Evolutionary conservation across 1,284 basidiomycete genomes (phyloP), one percentile per base, ranked within the genome.

Genomic region (Apiotrichum brassicae): DNA sequence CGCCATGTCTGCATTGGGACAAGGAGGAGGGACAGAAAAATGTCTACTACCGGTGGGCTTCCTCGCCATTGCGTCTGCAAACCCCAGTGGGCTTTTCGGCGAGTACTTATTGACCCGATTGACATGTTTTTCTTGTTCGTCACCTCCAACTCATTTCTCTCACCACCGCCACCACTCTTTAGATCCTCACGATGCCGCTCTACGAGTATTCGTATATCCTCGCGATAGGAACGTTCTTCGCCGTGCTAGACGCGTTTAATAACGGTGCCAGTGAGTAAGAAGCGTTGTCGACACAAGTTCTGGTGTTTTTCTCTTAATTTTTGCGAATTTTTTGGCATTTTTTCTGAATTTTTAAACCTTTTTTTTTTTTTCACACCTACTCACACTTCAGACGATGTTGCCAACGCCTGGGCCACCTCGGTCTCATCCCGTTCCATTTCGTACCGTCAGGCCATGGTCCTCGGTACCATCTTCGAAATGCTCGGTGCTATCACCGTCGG

Each of bases 341-440:
- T 6, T 4, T 13, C 3, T 30, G 8, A 33, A 14, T 12, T 19
- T 4, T 19, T 6, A 6, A 16, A 35, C 16, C 34, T 8, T 19
- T 4, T 19, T 6, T 19, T 35, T n/a, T 19, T 19, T 19, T 8
- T 8, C 28, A 30, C 28, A 30, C 14, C 28, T 30, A 14, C 8
- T 14, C 43, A 4, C 22, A 6, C n/a, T 19, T 18, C 34, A 51
- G 49, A 53, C 55, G 73, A 67, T 64, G 75, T 76, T 33, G 71
- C 73, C 53, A 75, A 75, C 62, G 60, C 72, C 3, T 78, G 75
- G 65, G 76, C 76, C 7, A 77, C 76, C 11, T 68, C 67, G n/a
- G 75, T 77, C 32, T 72, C 75, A 1, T 76, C 75, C 3, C 67
- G 73, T 41, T 75, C 74, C 24, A 58, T 78, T 36, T 68, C 73